Percentiles rank a stretch among this genome's conserved stretches.
phyloP scores from a whole-genome alignment of 805 yeast genomes.

The Candida qinlingensis region DNA sequence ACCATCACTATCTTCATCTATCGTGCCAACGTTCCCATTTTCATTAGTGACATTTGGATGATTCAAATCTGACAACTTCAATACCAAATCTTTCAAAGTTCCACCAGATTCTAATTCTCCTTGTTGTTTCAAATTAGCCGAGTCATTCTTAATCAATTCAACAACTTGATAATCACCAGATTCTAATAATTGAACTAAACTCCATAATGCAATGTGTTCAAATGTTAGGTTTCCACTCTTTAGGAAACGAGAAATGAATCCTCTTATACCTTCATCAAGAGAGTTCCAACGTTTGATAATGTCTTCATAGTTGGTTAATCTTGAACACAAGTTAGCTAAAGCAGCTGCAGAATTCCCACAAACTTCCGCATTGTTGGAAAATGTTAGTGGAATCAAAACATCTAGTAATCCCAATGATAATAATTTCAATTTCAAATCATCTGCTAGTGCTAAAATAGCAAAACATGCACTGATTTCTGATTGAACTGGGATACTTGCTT shows the following conservation, averaged over 20 bases:
- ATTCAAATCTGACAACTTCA: slow-evolving; percentile 37
- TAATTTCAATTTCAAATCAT: slow-evolving; percentile 81
- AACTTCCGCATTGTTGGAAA: slow-evolving; percentile 84
- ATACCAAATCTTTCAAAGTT: slow-evolving; percentile 45
- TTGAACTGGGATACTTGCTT: slow-evolving; percentile 88
- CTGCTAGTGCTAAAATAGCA: slow-evolving; percentile 94
- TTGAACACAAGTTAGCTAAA: slow-evolving; percentile 88
- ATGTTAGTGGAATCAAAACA: slow-evolving; percentile 87
- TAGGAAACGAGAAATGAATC: slow-evolving; percentile 76
- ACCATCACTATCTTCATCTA: slow-evolving; percentile 28
- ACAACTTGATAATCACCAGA: slow-evolving; percentile 64
- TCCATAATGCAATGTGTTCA: slow-evolving; percentile 98
- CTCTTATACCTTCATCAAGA: slow-evolving; percentile 65
- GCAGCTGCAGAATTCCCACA: slow-evolving; percentile 99
- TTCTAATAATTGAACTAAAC: slow-evolving; percentile 86
- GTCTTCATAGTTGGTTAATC: slow-evolving; percentile 77
- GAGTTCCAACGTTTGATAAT: slow-evolving; percentile 73
- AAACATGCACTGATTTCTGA: slow-evolving; percentile 95
- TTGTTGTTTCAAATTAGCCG: background rate
- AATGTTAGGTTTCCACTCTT: slow-evolving; percentile 85
- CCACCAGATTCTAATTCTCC: slow-evolving; percentile 36
- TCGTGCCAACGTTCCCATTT: background rate
- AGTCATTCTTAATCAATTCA: slow-evolving; percentile 39
- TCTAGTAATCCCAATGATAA: slow-evolving; percentile 80
- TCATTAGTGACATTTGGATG: slow-evolving; percentile 15